Base-by-base conservation (phyloP, 768 basidiomycete species). In the Mycena galopus region DNA sequence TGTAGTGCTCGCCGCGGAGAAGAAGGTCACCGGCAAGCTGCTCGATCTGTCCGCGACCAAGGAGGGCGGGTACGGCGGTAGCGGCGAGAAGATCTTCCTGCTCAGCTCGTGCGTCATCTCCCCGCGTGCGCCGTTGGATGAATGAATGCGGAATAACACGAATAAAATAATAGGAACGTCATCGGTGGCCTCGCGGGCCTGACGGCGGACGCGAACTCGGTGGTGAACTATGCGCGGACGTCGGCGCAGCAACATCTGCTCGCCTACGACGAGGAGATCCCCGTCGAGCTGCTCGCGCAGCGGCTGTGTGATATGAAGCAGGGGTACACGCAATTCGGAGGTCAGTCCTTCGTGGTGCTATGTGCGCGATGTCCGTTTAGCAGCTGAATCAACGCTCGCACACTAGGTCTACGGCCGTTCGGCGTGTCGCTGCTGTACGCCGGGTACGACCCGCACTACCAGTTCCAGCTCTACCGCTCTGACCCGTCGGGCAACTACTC, bases 401-500 rank as follows among this genome's bases (percentile, higher is more conserved):
- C n/a, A n/a, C n/a, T n/a, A 94, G 96, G 97, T 86, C 91, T 99
- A 19, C 95, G 98, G 51, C 98, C 98, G 21, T 99, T 98, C 82
- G 98, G 98, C 77, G 98, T 99, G 25, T 98, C 97, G 42, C 86
- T 99, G 53, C 89, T 99, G 42, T 99, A 99, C 76, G 96, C 97
- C 12, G 98, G 98, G 57, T 96, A 96, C 81, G 98, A 99, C 84
- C 92, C 96, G 57, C 94, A 98, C 81, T 96, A 98, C 83, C 85
- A 91, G 68, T 98, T 99, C 89, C 98, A 99, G 81, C 90, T 99
- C 27, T 99, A 99, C 86, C 96, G 98, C 81, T 96, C 96, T 9
- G 98, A 99, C 80, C 98, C 97, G 3, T 97, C 96, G 55, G 98
- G 98, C 14, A 99, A 99, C 84, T 99, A 98, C 83, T 94, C 93